Base-by-base conservation (phyloP, 139 green algal species). In the Spirogloea muscicola region DNA sequence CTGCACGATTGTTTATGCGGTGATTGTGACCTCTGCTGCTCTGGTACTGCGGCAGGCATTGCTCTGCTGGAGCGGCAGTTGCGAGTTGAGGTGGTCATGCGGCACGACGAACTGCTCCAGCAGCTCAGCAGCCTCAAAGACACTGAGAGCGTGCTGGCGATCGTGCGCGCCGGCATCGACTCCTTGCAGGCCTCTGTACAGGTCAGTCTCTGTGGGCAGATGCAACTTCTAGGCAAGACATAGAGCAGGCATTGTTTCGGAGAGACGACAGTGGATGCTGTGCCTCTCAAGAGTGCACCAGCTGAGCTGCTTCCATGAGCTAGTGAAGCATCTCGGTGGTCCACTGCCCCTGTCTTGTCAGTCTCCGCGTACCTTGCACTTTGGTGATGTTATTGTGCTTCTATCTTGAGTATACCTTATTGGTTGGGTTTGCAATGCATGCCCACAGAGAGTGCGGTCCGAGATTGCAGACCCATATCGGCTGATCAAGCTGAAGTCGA, bases 401-500 rank as follows among this genome's bases (percentile, higher is more conserved):
- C 44, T 52, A 16, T 16, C 16, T 25, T 16, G 10, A 25, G 13
- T 25, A 52, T 13, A n/a, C 13, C 16, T 65, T 65, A 13, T 65
- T 57, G 10, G 13, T 65, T 16, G 13, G 10, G 10, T 65, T 65
- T 65, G 10, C 29, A 65, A 65, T 31, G n/a, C n/a, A n/a, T n/a
- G n/a, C n/a, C 49, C 61, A 1, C 60, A 70, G 64, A 65, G 72
- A 9, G 73, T 81, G 13, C 65, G 73, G n/a, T 75, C 68, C n/a
- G 73, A 81, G 43, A 76, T 81, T 33, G 67, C 73, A 27, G 73
- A 81, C 42, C 73, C 73, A 0, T 81, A 81, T 38, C 40, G 46
- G n/a, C 49, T 58, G 16, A 81, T 81, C 31, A 81, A 77, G 65
- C 31, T 49, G 18, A 81, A 81, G 67, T 80, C 73, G n/a, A 43